These are phyloP conservation scores for Penicillium cataractarum DNA, from an alignment of 495 filamentous ascomycete species.

Conservation along the genomic window DNA sequence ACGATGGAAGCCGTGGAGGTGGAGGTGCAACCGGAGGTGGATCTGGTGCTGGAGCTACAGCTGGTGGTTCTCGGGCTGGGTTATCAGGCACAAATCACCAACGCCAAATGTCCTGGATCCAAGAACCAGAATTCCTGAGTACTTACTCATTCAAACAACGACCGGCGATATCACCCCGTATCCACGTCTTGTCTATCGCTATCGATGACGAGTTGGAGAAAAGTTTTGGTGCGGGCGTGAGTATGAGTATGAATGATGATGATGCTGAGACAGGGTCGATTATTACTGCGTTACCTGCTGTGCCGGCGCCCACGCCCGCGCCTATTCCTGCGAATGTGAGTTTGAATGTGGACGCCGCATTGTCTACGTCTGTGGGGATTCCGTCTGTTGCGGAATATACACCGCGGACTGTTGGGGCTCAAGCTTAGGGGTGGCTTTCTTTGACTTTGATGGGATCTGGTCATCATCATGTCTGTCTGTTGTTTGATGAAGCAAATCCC, in stretches of 20 bases:
- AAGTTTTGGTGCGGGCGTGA: constrained; percentile 6
- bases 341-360: too few relatives aligned
- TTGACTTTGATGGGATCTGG: too few relatives aligned
- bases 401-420: constrained; percentile 20
- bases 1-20: not conserved
- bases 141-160: constrained; percentile 42
- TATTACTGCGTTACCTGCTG: constrained; percentile 45
- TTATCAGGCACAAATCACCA: constrained; percentile 17
- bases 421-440: constrained; percentile 8
- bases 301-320: constrained; percentile 20
- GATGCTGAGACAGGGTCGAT: constrained; percentile 24
- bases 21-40: not conserved
- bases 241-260: constrained; percentile 7
- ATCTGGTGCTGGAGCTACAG: not conserved
- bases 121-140: constrained; percentile 36
- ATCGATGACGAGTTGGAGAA: constrained; percentile 31
- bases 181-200: constrained; percentile 42
- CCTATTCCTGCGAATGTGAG: constrained; percentile 11
- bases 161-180: constrained; percentile 33
- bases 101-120: constrained; percentile 40
- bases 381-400: constrained; percentile 17
- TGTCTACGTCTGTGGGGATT: constrained; percentile 2
- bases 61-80: too few relatives aligned
- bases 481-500: not conserved
- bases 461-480: not conserved